phyloP scores from a whole-genome alignment of 2,329 filamentous ascomycete genomes.

The Emmonsiellopsis sp. region DNA sequence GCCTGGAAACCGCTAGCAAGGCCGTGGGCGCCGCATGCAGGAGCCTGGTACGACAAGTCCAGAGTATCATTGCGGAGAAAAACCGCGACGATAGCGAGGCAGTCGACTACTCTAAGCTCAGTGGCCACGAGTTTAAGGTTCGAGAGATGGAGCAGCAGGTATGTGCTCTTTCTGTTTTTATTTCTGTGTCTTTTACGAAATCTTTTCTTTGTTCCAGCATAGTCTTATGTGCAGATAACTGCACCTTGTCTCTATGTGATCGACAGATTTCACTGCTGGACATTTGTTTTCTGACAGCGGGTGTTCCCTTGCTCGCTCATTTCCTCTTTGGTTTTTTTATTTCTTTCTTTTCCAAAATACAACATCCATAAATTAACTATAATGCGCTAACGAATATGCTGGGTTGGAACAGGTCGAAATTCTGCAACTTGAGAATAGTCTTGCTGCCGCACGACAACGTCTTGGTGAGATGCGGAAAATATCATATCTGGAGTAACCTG shows the following conservation, averaged over 20 bases:
- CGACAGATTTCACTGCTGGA: too few species aligned
- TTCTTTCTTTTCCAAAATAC: too few species aligned
- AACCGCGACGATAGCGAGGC: constrained; percentile 67
- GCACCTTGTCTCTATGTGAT: background rate
- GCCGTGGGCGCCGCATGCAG: constrained; percentile 85
- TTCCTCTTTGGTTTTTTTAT: too few species aligned
- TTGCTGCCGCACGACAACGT: constrained; percentile 68
- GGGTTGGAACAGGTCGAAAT: constrained; percentile 69
- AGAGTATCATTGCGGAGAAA: constrained; percentile 84
- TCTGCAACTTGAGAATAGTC: constrained; percentile 80
- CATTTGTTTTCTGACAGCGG: too few species aligned
- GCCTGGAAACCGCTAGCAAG: constrained; percentile 82
- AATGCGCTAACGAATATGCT: constrained; percentile 8
- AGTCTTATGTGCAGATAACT: background rate
- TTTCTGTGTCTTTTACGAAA: background rate
- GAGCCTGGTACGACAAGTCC: constrained; percentile 81
- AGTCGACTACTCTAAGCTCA: constrained; percentile 81
- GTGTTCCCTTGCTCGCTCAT: too few species aligned
- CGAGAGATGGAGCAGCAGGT: constrained; percentile 99
- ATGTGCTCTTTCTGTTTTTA: constrained; percentile 27
- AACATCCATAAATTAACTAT: too few species aligned
- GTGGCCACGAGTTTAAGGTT: constrained; percentile 95
- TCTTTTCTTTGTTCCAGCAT: constrained; percentile 2
- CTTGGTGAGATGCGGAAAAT: constrained; percentile 98
- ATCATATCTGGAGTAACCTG: constrained; percentile 69